Evolutionary conservation across 495 filamentous ascomycete genomes (phyloP), one percentile per base, ranked within the genome.

Genomic region (Xylaria curta): DNA sequence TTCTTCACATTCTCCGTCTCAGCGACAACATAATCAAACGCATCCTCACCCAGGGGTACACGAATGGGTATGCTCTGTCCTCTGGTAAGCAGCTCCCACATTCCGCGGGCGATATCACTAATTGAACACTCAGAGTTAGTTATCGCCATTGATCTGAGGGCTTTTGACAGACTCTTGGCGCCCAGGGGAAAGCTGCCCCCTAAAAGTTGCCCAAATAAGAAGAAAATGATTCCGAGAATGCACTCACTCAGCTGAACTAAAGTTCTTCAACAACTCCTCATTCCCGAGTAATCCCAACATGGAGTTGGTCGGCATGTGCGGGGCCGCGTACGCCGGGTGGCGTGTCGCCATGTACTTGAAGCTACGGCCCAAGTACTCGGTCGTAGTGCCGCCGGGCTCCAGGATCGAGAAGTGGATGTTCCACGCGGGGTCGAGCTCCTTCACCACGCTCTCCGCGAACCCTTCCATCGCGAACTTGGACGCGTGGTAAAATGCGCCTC

Each of bases 391-490:
- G 44, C 85, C 83, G 0, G 86, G 86, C 78, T 88, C 85, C 59
- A 87, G 72, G 26, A 80, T 78, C 56, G 78, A 81, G 59, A 88
- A 75, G 72, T 84, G 82, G 40, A 87, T 81, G 54, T 81, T 82
- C 88, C 89, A 91, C n/a, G 81, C 82, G 1, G 85, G 82, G 47
- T 80, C 69, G 36, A 90, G 75, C 75, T 91, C 88, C 70, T 83
- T 80, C 0, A 81, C 80, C 33, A 89, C 76, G 9, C 83, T 80
- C 72, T 89, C 86, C 7, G 88, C 88, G 76, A 86, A 88, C 8
- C 87, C 88, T 69, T 88, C 87, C 10, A 89, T 76, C 21, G 85
- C 86, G 73, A 87, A 88, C 76, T 88, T 89, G 63, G 78, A 81
- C 12, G 87, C 86, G 78, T 87, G 85, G 74, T 89, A 90, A 73